Base-by-base conservation (phyloP, 2,329 filamentous ascomycete species). In the Trichoderma gracile region DNA sequence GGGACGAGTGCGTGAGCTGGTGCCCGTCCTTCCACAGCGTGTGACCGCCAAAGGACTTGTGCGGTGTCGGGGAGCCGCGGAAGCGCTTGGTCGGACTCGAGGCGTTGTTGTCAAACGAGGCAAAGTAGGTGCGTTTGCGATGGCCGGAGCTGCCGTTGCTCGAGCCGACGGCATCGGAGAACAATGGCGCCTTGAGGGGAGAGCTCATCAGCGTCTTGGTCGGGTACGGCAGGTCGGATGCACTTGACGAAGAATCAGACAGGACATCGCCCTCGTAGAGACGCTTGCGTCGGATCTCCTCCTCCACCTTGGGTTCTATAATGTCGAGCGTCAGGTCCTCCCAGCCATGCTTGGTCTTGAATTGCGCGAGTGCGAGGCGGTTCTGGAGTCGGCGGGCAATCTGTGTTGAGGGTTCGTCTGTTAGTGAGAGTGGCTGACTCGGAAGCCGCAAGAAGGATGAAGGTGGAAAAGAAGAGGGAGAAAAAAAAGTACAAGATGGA, bases 301-400 rank as follows among this genome's bases (percentile, higher is more conserved):
- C 86, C 74, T 94, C 89, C 68, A 94, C 81, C 75, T 89, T 90
- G 58, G 92, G 92, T 78, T 96, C 92, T 78, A 97, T 92, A 67
- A 84, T 88, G 75, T 93, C 91, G 73, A 96, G 86, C 68, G 90
- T 91, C 75, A 96, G 85, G 77, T 95, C 91, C 78, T 97, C 90
- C 89, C 93, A 96, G 75, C 93, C 93, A 80, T 96, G 90, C 79
- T 96, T 93, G 70, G 95, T 93, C 81, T 98, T 98, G 85, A 97
- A 95, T 78, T 96, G 95, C 75, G 95, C 95, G 68, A 98, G 87
- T 65, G 95, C 94, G 66, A 99, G 87, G 68, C 94, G 92, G 81
- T 96, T 93, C 80, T 98, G 93, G 63, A 99, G 83, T 73, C 90
- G 91, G 75, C 94, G 86, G 71, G 93, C 95, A 81, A 99, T 96